Base-by-base conservation (phyloP, 306 rosid species). In the Pyrus pyrifolia region DNA sequence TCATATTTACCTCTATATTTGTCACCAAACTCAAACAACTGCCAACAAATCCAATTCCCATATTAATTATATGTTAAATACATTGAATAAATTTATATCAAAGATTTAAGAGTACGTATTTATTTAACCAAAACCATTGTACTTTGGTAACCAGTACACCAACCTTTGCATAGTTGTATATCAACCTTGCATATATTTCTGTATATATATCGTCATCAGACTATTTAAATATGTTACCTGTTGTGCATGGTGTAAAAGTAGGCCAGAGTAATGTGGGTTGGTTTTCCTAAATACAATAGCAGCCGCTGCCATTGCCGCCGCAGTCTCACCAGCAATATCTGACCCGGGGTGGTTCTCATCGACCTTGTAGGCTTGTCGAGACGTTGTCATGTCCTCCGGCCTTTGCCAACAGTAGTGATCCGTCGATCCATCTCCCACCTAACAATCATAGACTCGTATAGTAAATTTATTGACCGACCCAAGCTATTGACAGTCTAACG, bases 361-460 rank as follows among this genome's bases (percentile, higher is more conserved):
- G 4, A 93, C 70, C 84, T 81, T 89, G 69, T 83, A 91, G 52
- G 97, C 93, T 63, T 74, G 88, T 6, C 98, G 91, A 0, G 98
- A 88, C 0, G 98, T 93, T 0, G 92, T 88, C 97, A 91, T 93
- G 62, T 93, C 98, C 75, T 93, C 96, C 21, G 98, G 90, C 66
- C 98, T 83, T 78, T 93, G 97, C 98, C 98, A 93, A 71, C 98
- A 93, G 62, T 89, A 93, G 84, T 93, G 98, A 75, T 91, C 98
- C 0, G 93, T 88, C n/a, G 68, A 69, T 2, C 97, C 98, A 4
- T 93, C 97, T 7, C 98, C 98, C 68, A 91, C 98, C 98, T 91
- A 71, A 49, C 35, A 76, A 68, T 68, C 8, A 68, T 8, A 68
- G 11, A 68, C 46, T 65, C 53, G 6, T 11, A 67, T 2, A n/a